These are phyloP conservation scores for Penicillium malachiteum DNA, from an alignment of 495 filamentous ascomycete species.

Conservation along the genomic window DNA sequence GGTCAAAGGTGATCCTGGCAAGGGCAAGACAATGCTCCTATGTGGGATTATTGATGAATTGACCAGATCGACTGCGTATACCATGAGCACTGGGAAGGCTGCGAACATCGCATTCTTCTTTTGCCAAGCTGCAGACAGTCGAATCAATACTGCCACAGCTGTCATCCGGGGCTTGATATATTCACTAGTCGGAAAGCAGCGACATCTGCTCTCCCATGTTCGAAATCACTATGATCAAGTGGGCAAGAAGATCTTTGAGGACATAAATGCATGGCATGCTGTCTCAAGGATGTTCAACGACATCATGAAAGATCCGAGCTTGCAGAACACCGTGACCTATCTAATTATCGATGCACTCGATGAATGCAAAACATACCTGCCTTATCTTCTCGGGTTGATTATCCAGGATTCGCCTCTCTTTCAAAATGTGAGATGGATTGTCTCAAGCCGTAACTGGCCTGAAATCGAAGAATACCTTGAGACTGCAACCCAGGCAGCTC, in stretches of 20 bases:
- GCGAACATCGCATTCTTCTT: constrained; percentile 45
- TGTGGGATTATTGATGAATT: constrained; percentile 42
- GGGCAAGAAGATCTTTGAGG: constrained; percentile 31
- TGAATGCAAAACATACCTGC: constrained; percentile 37
- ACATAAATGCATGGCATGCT: constrained; percentile 31
- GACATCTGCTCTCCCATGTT: constrained; percentile 32
- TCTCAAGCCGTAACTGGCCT: constrained; percentile 28
- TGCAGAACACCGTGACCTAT: constrained; percentile 29
- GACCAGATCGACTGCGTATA: too few species aligned
- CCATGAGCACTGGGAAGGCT: constrained; percentile 1
- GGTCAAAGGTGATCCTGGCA: constrained; percentile 29
- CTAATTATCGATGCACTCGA: constrained; percentile 50
- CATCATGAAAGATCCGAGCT: constrained; percentile 32
- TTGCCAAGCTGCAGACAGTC: constrained; percentile 41
- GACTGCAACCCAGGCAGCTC: not conserved
- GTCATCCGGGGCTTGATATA: constrained; percentile 45
- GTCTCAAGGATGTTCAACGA: constrained; percentile 28
- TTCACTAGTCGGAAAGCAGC: constrained; percentile 32
- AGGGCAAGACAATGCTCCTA: constrained; percentile 45
- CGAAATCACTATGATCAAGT: constrained; percentile 9
- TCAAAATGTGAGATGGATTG: constrained; percentile 37
- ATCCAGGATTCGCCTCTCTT: too few species aligned
- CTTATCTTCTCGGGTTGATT: constrained; percentile 33
- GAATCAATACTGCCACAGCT: too few species aligned
- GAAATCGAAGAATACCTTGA: constrained; percentile 16